phyloP scores from a whole-genome alignment of 176 grass and related monocot genomes.

The Bromus sterilis region DNA sequence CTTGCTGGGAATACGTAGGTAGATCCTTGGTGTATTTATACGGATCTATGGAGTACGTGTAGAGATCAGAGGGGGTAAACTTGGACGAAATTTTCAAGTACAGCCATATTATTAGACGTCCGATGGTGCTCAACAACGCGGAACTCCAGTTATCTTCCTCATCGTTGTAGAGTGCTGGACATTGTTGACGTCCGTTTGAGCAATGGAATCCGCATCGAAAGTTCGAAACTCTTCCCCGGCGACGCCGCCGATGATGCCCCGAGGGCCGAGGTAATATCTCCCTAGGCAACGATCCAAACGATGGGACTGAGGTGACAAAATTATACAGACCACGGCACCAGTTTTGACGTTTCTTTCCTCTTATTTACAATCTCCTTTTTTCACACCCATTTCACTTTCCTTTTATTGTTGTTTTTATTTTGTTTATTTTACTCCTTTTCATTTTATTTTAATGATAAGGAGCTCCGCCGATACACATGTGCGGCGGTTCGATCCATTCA shows the following conservation, averaged over 20 bases:
- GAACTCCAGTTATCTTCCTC: background rate
- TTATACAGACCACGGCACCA: too few relatives aligned
- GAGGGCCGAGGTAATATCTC: background rate
- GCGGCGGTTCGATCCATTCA: too few relatives aligned
- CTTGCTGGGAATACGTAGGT: background rate
- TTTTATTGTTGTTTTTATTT: too few relatives aligned
- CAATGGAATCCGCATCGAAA: background rate
- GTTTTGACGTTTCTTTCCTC: too few relatives aligned
- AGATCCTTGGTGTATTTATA: background rate
- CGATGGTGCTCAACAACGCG: background rate
- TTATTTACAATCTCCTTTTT: too few relatives aligned
- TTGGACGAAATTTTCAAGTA: background rate
- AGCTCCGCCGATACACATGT: too few relatives aligned
- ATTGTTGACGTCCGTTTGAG: background rate
- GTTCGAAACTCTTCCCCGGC: background rate
- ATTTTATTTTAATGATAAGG: too few relatives aligned
- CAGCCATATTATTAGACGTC: background rate
- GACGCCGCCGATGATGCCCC: background rate
- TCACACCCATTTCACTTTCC: too few relatives aligned
- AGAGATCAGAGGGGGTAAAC: background rate
- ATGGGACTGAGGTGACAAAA: background rate
- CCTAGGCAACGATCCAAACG: background rate
- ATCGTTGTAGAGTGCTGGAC: background rate
- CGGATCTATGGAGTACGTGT: background rate
- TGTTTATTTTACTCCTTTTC: too few relatives aligned